phyloP scores from a whole-genome alignment of 2,329 filamentous ascomycete species.

The Fusarium irregulare region DNA sequence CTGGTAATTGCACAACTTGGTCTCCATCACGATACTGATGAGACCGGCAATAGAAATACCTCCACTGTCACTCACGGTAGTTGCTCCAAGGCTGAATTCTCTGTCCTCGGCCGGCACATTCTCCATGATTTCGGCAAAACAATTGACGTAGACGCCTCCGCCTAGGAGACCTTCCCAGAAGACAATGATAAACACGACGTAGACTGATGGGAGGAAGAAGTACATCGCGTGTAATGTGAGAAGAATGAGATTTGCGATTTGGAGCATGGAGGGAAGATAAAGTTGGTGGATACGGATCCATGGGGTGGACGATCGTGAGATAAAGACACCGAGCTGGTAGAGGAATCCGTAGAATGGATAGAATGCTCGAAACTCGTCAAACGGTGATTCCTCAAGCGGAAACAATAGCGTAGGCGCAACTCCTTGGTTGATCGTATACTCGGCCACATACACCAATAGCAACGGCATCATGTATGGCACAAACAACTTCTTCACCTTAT shows the following conservation, averaged over 20 bases:
- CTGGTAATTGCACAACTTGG: conserved; percentile 85
- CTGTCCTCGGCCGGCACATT: conserved; percentile 79
- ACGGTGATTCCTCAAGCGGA: conserved; percentile 79
- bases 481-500: conserved; percentile 76
- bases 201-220: conserved; percentile 86
- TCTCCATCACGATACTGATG: conserved; percentile 84
- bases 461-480: conserved; percentile 89
- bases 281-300: conserved; percentile 84
- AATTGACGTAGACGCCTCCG: conserved; percentile 93
- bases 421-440: conserved; percentile 98
- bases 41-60: conserved; percentile 92
- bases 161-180: conserved; percentile 97
- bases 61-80: conserved; percentile 89
- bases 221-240: conserved; percentile 81
- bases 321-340: conserved; percentile 94
- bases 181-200: conserved; percentile 83
- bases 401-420: conserved; percentile 92
- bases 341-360: conserved; percentile 96
- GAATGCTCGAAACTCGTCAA: conserved; percentile 83
- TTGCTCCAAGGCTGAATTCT: conserved; percentile 91
- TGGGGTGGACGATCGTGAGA: conserved; percentile 90
- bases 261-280: conserved; percentile 84
- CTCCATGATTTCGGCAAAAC: conserved; percentile 93
- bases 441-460: conserved; percentile 90
- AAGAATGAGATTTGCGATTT: conserved; percentile 79